These are phyloP conservation scores for Ophiostoma sp. DNA, from an alignment of 2,329 filamentous ascomycete genomes.

Conservation along the genomic window DNA sequence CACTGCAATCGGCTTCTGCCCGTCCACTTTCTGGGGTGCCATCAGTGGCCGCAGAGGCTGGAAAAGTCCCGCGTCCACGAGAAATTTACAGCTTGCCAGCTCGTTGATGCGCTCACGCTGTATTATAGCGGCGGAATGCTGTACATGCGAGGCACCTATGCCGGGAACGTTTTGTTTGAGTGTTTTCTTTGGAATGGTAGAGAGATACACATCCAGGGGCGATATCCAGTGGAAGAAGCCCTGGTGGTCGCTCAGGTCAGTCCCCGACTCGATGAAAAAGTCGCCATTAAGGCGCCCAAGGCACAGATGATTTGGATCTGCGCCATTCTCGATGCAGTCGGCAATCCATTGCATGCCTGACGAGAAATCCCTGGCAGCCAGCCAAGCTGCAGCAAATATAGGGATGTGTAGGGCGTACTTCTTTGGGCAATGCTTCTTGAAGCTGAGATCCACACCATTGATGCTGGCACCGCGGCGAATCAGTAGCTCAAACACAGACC, in stretches of 20 bases:
- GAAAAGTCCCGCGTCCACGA: neutral
- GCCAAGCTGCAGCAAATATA: slow-evolving; percentile 17
- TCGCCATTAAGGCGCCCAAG: neutral
- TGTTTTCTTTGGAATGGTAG: neutral
- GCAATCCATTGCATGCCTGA: neutral
- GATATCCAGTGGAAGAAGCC: neutral
- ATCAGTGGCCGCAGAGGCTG: neutral
- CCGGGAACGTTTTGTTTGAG: neutral
- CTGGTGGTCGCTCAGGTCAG: neutral
- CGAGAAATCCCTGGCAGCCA: neutral
- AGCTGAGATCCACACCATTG: slow-evolving; percentile 10
- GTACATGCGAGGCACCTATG: neutral
- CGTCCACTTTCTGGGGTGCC: neutral
- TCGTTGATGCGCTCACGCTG: neutral
- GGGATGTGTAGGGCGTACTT: slow-evolving; percentile 17
- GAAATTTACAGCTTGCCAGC: neutral
- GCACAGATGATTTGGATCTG: neutral
- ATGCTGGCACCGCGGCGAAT: neutral
- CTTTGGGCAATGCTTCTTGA: neutral
- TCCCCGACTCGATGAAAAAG: neutral
- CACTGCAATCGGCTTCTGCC: neutral
- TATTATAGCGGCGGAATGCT: no score
- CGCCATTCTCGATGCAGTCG: neutral
- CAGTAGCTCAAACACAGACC: neutral
- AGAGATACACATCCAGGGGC: neutral